Evolutionary conservation across 2,329 filamentous ascomycete species (phyloP), one percentile per base, ranked within the genome.

Genomic region (Xylariaceae sp.): DNA sequence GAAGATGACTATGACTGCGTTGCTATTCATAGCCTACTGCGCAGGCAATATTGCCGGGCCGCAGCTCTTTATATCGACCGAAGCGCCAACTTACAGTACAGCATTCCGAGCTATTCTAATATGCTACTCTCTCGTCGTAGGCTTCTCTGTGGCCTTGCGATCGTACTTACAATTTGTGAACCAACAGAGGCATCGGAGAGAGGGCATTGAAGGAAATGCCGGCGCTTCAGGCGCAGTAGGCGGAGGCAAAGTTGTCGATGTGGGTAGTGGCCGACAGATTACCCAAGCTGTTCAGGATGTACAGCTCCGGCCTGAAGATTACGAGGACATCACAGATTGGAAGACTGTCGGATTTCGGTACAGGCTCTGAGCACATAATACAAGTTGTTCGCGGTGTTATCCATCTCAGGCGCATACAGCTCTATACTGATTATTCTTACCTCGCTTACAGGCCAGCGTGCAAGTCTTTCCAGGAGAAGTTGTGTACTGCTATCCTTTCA

Each of bases 281-380:
- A 64, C 64, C 2, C 67, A 68, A 32, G 67, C 64, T n/a, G 67
- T 72, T n/a, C 62, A 64, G 9, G 68, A 68, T 24, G 65, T 75
- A 0, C 70, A 73, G 42, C 62, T 80, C 18, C 67, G 70, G 15
- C 70, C 74, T 0, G 73, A 76, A 47, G 78, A 80, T 53, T 80
- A 82, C 51, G 80, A 83, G 16, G 82, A 86, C 65, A 67, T 80
- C 2, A 85, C 83, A 2, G 83, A 86, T 61, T 84, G 81, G 78
- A 76, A 83, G 30, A 83, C 76, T 1, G 65, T 76, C 15, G 83
- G 83, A 0, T 86, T 86, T 57, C 76, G 82, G 35, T 86, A 86
- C 67, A 76, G 83, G 23, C 63, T 81, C 21, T 81, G 58, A 48
- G 11, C 30, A 4, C 23, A 4, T 6, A 20, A 6, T 9, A 42